phyloP scores from a whole-genome alignment of 345 rosid genomes.

The Cardamine resedifolia region DNA sequence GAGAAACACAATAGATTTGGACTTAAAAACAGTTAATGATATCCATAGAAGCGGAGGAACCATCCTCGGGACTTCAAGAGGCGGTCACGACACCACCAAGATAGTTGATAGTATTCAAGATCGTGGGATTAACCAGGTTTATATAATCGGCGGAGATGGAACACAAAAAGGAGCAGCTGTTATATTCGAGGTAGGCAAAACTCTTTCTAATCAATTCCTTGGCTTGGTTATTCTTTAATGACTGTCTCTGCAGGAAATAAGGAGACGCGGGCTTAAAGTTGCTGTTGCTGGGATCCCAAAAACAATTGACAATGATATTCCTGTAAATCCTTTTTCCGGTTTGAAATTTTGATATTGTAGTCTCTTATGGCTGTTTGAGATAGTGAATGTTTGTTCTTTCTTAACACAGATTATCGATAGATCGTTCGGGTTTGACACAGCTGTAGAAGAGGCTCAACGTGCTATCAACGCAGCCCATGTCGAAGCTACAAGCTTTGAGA shows the following conservation, averaged over 20 bases:
- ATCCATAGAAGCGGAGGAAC: constrained; percentile 88
- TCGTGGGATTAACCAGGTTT: constrained; percentile 86
- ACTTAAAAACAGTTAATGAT: constrained; percentile 64
- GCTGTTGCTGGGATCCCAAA: constrained; percentile 76
- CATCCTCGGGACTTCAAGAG: constrained; percentile 73
- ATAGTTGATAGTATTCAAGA: constrained; percentile 87
- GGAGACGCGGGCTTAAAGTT: constrained; percentile 70
- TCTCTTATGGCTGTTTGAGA: not conserved
- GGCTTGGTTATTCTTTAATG: not conserved
- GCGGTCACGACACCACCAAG: constrained; percentile 72
- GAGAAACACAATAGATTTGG: constrained; percentile 54
- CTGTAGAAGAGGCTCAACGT: constrained; percentile 88
- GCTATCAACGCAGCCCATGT: constrained; percentile 89
- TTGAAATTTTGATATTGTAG: not conserved
- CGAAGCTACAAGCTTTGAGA: constrained; percentile 69
- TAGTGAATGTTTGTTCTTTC: not conserved
- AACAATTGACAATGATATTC: constrained; percentile 80
- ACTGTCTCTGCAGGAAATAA: constrained; percentile 49
- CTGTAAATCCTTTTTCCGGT: constrained; percentile 35
- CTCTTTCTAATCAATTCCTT: not conserved
- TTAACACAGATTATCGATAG: constrained; percentile 57
- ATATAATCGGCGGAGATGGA: constrained; percentile 88
- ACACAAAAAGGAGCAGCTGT: constrained; percentile 68
- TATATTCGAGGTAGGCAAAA: constrained; percentile 54
- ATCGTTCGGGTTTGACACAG: constrained; percentile 84